Conservation (phyloP, 352 stramenopile species). For the Globisporangium cystogenes region DNA sequence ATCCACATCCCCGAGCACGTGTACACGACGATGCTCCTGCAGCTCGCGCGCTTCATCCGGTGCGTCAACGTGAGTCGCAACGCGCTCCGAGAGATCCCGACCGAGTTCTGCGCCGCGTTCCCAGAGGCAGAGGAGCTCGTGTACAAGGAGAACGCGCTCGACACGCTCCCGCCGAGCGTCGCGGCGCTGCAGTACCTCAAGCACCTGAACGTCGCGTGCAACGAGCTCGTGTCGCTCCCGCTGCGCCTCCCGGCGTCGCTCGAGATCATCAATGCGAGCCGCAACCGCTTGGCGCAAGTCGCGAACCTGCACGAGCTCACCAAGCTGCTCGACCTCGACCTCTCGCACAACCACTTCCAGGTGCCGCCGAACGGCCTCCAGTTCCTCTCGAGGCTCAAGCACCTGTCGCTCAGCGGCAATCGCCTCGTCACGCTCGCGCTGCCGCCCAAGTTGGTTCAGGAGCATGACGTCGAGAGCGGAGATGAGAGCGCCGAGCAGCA, state of each 20-base stretch:
- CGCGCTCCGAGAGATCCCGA: conserved; percentile 47
- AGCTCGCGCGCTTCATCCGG: conserved; percentile 52
- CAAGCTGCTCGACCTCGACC: conserved; percentile 39
- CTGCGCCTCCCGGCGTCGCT: conserved; percentile 31
- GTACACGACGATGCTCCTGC: conserved; percentile 54
- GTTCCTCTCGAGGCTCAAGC: conserved; percentile 34
- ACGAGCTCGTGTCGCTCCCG: conserved; percentile 45
- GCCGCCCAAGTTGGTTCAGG: conserved; percentile 22
- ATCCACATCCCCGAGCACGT: conserved; percentile 51
- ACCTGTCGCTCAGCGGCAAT: conserved; percentile 41
- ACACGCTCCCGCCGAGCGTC: conserved; percentile 24
- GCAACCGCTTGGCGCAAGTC: conserved; percentile 49
- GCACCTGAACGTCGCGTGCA: conserved; percentile 46
- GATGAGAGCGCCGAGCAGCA: conserved; percentile 12
- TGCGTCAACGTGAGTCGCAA: conserved; percentile 70
- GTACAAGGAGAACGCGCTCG: conserved; percentile 65
- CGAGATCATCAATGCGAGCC: conserved; percentile 25
- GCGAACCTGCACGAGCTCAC: conserved; percentile 43
- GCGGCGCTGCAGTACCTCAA: conserved; percentile 26
- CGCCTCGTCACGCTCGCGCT: conserved; percentile 59
- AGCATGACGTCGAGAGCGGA: neutral
- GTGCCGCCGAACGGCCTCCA: conserved; percentile 45
- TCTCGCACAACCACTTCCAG: conserved; percentile 62
- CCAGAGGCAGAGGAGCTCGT: conserved; percentile 38
- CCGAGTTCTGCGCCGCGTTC: conserved; percentile 47